Conservation (phyloP, 2,329 filamentous ascomycete species). For the Zymoseptoria brevis region DNA sequence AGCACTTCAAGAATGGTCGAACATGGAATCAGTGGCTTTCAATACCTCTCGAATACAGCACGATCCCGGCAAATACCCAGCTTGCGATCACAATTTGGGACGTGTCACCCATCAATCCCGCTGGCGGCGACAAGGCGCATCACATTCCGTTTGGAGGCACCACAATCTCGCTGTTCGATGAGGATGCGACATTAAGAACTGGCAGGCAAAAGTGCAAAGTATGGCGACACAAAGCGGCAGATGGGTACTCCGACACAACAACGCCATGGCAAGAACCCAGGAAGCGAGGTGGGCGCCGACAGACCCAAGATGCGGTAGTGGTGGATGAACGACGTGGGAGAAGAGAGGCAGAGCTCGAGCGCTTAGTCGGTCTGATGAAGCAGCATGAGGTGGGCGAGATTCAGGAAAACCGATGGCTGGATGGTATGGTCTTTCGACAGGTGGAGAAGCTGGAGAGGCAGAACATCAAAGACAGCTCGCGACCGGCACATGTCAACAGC, state of each 20-base stretch:
- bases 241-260: slow-evolving; percentile 70
- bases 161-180: slow-evolving; percentile 84
- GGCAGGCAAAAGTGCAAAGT: slow-evolving; percentile 86
- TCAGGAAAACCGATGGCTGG: slow-evolving; percentile 85
- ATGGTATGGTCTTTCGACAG: slow-evolving; percentile 84
- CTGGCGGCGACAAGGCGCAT: slow-evolving; percentile 63
- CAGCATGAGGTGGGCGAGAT: slow-evolving; percentile 98
- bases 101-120: slow-evolving; percentile 68
- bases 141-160: slow-evolving; percentile 90
- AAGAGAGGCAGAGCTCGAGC: slow-evolving; percentile 65
- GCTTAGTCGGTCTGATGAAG: slow-evolving; percentile 84
- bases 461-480: slow-evolving; percentile 33
- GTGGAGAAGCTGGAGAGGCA: slow-evolving; percentile 59
- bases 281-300: slow-evolving; percentile 41
- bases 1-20: slow-evolving; percentile 65
- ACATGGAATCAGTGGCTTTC: slow-evolving; percentile 96
- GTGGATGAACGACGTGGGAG: slow-evolving; percentile 28
- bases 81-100: slow-evolving; percentile 96
- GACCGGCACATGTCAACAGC: slow-evolving; percentile 9
- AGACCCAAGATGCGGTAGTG: slow-evolving; percentile 55
- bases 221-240: slow-evolving; percentile 72
- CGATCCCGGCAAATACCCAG: slow-evolving; percentile 71
- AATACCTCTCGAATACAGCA: slow-evolving; percentile 75
- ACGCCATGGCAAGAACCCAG: slow-evolving; percentile 64
- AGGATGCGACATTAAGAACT: slow-evolving; percentile 82